These are phyloP conservation scores for Cladophialophora psammophila DNA, from an alignment of 2,329 filamentous ascomycete species.

Conservation along the genomic window DNA sequence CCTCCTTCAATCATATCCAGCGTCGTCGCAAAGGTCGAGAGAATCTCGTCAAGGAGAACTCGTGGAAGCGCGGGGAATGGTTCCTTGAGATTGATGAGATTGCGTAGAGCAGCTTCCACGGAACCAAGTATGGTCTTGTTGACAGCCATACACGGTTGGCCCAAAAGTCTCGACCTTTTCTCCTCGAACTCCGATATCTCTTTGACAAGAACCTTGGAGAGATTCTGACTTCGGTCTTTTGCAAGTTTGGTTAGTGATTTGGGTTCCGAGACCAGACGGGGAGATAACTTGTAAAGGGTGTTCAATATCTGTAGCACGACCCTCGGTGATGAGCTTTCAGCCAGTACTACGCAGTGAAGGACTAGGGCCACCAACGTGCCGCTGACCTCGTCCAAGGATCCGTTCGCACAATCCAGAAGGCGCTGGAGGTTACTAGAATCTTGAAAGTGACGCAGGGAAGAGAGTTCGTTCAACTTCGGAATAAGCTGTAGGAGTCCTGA, in stretches of 20 bases:
- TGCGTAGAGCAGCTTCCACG: slow-evolving; percentile 38
- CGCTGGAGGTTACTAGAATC: slow-evolving; percentile 75
- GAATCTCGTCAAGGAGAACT: slow-evolving; percentile 22
- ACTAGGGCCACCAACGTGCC: slow-evolving; percentile 31
- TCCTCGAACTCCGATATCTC: slow-evolving; percentile 36
- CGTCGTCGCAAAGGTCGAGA: slow-evolving; percentile 18
- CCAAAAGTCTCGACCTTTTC: slow-evolving; percentile 7
- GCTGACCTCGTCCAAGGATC: slow-evolving; percentile 61
- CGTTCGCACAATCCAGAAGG: slow-evolving; percentile 68
- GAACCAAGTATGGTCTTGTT: slow-evolving; percentile 23
- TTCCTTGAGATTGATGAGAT: slow-evolving; percentile 29
- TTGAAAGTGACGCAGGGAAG: slow-evolving; percentile 64
- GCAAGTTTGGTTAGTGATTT: slow-evolving; percentile 32
- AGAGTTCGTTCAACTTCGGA: slow-evolving; percentile 56
- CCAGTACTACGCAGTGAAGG: slow-evolving; percentile 30
- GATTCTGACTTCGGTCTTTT: slow-evolving; percentile 38
- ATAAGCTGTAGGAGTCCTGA: slow-evolving; percentile 63
- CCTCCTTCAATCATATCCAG: slow-evolving; percentile 9
- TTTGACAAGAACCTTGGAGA: slow-evolving; percentile 34
- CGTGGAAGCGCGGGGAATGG: slow-evolving; percentile 21
- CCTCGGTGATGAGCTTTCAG: slow-evolving; percentile 29
- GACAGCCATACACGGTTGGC: slow-evolving; percentile 7
- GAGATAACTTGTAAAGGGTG: slow-evolving; percentile 29
- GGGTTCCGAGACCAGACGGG: slow-evolving; percentile 26
- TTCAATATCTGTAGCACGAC: slow-evolving; percentile 26